Base-by-base conservation (phyloP, 164 flowering plant genomes). In the Macadamia tetraphylla region DNA sequence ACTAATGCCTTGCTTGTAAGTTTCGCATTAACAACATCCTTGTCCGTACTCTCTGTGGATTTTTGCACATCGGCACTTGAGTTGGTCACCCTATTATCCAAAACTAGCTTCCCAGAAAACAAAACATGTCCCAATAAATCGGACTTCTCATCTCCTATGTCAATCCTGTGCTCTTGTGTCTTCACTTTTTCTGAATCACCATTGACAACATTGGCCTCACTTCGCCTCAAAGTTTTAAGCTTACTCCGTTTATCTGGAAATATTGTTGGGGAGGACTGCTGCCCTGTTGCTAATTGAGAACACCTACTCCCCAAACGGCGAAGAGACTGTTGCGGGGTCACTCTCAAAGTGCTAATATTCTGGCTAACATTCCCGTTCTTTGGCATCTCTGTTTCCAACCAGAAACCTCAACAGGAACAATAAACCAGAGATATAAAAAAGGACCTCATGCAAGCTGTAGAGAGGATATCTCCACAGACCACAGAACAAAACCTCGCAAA, bases 201-300 rank as follows among this genome's bases (percentile, higher is more conserved):
- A 67, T 64, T 66, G 69, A 67, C 58, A 57, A 48, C 73, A 73
- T 66, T 75, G 58, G 46, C 71, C 49, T 79, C 82, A 67, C 56
- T 74, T 62, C 69, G 73, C 71, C 73, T 76, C 9, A 76, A 71
- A 58, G 84, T 75, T 83, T 82, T 94, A 60, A 81, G 83, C 70
- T 80, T 87, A 64, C 88, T 71, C 30, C 97, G 91, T 70, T 90
- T 94, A 78, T 92, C 98, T 3, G 99, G 99, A 77, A 92, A 92
- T 14, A 94, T 97, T 73, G 86, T 77, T 1, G 99, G 98, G 17
- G 98, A 92, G 12, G 86, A 73, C 44, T 91, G 96, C 75, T 89
- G 95, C 56, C 88, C 88, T 44, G 89, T 84, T 29, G 89, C 75
- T 67, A 86, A 77, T 70, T 86, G 97, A 30, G 97, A 83, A 68